Percentiles rank a stretch among this genome's conserved stretches.
These are phyloP conservation scores for Globisporangium camurandrum DNA, from an alignment of 352 stramenopile genomes.

Conservation along the genomic window DNA sequence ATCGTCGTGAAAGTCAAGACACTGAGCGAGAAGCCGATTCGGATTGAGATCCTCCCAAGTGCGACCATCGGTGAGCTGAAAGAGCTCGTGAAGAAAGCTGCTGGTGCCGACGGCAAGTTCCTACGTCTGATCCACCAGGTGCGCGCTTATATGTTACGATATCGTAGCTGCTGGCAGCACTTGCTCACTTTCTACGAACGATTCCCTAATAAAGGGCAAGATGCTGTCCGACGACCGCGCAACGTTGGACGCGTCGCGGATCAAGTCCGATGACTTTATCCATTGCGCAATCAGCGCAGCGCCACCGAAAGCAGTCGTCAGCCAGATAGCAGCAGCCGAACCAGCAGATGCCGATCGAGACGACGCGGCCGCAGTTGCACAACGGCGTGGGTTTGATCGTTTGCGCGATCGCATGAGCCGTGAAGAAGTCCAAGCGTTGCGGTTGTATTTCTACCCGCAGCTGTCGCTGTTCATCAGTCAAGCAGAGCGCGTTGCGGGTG, in stretches of 20 bases:
- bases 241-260: slow-evolving; percentile 60
- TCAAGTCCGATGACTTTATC: slow-evolving; percentile 81
- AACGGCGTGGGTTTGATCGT: slow-evolving; percentile 67
- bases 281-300: slow-evolving; percentile 80
- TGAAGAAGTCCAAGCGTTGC: slow-evolving; percentile 79
- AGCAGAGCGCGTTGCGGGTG: slow-evolving; percentile 58
- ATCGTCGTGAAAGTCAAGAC: slow-evolving; percentile 82
- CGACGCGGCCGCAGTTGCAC: slow-evolving; percentile 19
- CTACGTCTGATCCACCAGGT: slow-evolving; percentile 79
- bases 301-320: slow-evolving; percentile 68
- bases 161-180: not conserved
- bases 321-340: slow-evolving; percentile 27
- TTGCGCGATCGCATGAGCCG: slow-evolving; percentile 76
- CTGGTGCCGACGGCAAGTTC: slow-evolving; percentile 75
- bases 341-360: slow-evolving; percentile 29
- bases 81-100: slow-evolving; percentile 66
- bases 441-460: slow-evolving; percentile 84
- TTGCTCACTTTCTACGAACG: too few species aligned
- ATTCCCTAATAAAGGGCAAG: too few species aligned
- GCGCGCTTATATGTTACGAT: not conserved
- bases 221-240: slow-evolving; percentile 82
- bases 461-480: slow-evolving; percentile 81
- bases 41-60: slow-evolving; percentile 57
- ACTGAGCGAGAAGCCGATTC: slow-evolving; percentile 78
- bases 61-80: slow-evolving; percentile 66